phyloP scores from a whole-genome alignment of 2,329 filamentous ascomycete species.

The Coniochaeta sp. region DNA sequence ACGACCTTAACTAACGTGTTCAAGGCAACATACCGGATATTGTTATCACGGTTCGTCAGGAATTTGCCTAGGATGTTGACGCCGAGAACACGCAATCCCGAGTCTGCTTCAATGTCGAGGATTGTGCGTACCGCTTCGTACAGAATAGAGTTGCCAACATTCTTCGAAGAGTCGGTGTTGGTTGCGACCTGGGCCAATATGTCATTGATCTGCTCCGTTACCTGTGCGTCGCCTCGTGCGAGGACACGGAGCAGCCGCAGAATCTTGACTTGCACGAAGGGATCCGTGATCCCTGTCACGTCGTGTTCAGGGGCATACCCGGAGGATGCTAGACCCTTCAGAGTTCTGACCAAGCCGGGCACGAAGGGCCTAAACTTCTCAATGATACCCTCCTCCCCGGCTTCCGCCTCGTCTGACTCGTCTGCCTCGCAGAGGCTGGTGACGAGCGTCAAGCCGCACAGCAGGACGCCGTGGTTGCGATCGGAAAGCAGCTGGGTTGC shows the following conservation, averaged over 20 bases:
- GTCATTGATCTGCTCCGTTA: conserved; percentile 97
- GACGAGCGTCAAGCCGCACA: conserved; percentile 87
- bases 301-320: conserved; percentile 98
- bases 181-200: conserved; percentile 96
- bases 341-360: conserved; percentile 76
- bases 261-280: conserved; percentile 96
- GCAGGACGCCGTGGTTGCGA: conserved; percentile 88
- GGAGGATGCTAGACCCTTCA: conserved; percentile 89
- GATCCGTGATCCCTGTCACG: conserved; percentile 95
- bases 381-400: conserved; percentile 80
- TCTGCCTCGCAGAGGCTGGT: conserved; percentile 82
- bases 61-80: conserved; percentile 99
- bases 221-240: conserved; percentile 75
- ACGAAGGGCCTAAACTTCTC: conserved; percentile 86
- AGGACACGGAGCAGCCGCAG: conserved; percentile 79
- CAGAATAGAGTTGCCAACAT: conserved; percentile 95
- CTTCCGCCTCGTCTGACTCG: conserved; percentile 78
- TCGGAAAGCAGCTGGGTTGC: conserved; percentile 82
- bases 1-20: conserved; percentile 98
- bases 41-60: conserved; percentile 96
- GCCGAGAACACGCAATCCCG: conserved; percentile 84
- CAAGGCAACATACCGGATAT: conserved; percentile 94
- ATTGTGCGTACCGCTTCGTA: conserved; percentile 97
- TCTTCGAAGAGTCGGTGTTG: conserved; percentile 96
- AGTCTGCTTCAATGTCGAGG: conserved; percentile 95